A percentile compares a stretch with the other conserved stretches of the same genome.
These are phyloP conservation scores for Pistacia atlantica DNA, from an alignment of 345 rosid genomes.

Conservation along the genomic window DNA sequence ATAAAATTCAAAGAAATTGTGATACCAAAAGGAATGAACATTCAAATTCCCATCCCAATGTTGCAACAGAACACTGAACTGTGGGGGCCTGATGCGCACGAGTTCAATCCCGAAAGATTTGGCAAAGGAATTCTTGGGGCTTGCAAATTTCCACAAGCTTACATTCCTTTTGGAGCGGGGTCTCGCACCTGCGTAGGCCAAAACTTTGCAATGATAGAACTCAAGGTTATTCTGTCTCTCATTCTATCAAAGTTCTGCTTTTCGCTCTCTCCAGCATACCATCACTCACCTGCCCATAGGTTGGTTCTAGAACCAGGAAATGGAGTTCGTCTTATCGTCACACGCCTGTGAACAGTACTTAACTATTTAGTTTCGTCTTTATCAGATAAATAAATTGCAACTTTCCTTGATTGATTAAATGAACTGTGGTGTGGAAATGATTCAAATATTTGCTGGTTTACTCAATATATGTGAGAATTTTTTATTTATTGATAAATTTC, in stretches of 20 bases:
- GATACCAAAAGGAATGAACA: conserved; percentile 37
- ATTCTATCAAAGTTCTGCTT: conserved; percentile 38
- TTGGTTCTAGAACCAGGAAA: conserved; percentile 37
- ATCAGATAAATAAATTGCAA: too few species aligned
- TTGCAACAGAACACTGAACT: conserved; percentile 34
- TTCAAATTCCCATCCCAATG: conserved; percentile 35
- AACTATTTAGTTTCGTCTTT: too few species aligned
- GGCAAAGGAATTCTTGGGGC: conserved; percentile 40
- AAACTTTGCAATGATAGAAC: conserved; percentile 47
- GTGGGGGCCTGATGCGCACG: conserved; percentile 46
- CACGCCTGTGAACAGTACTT: not conserved
- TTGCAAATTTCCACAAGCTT: conserved; percentile 45
- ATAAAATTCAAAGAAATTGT: conserved; percentile 34
- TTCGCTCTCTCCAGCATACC: conserved; percentile 37
- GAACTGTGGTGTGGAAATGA: too few species aligned
- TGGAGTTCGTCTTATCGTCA: conserved; percentile 30
- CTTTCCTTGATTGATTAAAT: too few species aligned
- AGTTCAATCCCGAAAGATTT: conserved; percentile 51
- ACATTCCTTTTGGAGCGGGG: conserved; percentile 49
- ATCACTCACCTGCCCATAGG: conserved; percentile 40
- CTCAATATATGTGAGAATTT: too few species aligned
- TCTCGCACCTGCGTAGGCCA: conserved; percentile 44
- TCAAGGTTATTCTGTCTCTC: conserved; percentile 38
- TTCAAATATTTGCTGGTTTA: too few species aligned
- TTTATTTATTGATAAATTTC: too few species aligned